phyloP scores from a whole-genome alignment of 1,284 basidiomycete species.

The Moesziomyces aphidis region DNA sequence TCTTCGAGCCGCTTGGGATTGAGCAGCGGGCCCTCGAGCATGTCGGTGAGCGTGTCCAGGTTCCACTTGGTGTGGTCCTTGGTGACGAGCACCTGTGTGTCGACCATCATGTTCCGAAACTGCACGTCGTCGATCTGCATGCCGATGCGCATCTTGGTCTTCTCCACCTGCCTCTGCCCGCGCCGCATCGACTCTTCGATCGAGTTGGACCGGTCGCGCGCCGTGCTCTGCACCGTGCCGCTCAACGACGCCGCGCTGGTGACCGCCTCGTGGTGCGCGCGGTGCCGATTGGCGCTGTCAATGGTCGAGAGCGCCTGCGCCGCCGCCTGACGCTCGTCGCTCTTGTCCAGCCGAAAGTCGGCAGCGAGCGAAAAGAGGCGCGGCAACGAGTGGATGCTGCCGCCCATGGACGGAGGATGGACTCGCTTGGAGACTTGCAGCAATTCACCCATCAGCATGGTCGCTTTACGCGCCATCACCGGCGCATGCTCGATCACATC shows the following conservation, averaged over 20 bases:
- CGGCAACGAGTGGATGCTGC: constrained; percentile 85
- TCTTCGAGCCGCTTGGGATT: constrained; percentile 96
- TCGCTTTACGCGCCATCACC: constrained; percentile 72
- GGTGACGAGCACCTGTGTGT: constrained; percentile 79
- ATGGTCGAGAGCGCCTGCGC: constrained; percentile 87
- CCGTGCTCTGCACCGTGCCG: constrained; percentile 21
- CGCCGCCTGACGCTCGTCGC: constrained; percentile 78
- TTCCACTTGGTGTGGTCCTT: constrained; percentile 95
- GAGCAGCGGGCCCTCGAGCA: constrained; percentile 90
- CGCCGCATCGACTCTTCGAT: constrained; percentile 85
- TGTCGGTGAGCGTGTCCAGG: constrained; percentile 85
- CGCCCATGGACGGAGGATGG: constrained; percentile 84
- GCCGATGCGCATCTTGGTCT: constrained; percentile 85
- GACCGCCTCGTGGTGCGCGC: constrained; percentile 45
- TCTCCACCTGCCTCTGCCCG: constrained; percentile 77
- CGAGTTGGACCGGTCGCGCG: constrained; percentile 78
- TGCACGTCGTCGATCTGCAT: constrained; percentile 74
- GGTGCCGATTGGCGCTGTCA: constrained; percentile 81
- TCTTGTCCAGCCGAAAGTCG: constrained; percentile 72
- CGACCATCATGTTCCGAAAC: constrained; percentile 64
- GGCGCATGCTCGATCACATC: constrained; percentile 53
- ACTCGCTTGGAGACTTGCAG: constrained; percentile 88
- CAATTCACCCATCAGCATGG: constrained; percentile 89
- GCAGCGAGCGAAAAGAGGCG: constrained; percentile 84
- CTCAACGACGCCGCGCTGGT: constrained; percentile 33